Conservation (phyloP, 345 rosid species). For the Odontarrhena argentea region DNA sequence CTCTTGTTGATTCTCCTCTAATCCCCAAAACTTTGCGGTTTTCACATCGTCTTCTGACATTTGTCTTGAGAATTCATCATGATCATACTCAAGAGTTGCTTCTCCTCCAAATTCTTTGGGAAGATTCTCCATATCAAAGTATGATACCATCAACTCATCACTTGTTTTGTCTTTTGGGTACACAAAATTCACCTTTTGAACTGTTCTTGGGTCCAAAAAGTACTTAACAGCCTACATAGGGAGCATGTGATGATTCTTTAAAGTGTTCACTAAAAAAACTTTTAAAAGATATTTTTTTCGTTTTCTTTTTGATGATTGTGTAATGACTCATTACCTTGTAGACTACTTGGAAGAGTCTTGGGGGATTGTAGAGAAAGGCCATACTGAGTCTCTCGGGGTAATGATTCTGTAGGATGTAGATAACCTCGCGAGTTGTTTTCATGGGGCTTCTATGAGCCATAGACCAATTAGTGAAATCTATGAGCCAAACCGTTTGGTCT, state of each 20-base stretch:
- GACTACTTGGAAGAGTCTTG: slow-evolving; percentile 79
- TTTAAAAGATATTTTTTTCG: not conserved
- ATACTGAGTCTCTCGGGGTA: slow-evolving; percentile 91
- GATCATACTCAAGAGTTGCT: slow-evolving; percentile 70
- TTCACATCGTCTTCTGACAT: slow-evolving; percentile 82
- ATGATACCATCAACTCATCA: slow-evolving; percentile 62
- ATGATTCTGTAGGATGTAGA: slow-evolving; percentile 74
- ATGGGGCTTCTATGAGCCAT: slow-evolving; percentile 48
- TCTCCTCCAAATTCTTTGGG: slow-evolving; percentile 88
- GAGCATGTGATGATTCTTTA: not conserved
- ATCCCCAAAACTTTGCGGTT: slow-evolving; percentile 76
- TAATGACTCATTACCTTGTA: slow-evolving; percentile 57
- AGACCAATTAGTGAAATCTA: slow-evolving; percentile 92
- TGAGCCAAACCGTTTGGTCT: slow-evolving; percentile 87
- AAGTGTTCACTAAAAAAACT: not conserved
- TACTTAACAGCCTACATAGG: slow-evolving; percentile 57
- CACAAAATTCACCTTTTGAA: slow-evolving; percentile 81
- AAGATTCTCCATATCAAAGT: slow-evolving; percentile 80
- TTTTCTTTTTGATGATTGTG: not conserved
- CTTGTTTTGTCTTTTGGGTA: slow-evolving; percentile 73
- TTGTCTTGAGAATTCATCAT: slow-evolving; percentile 73
- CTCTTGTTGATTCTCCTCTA: slow-evolving; percentile 42
- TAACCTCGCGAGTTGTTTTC: slow-evolving; percentile 70
- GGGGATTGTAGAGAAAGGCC: slow-evolving; percentile 82
- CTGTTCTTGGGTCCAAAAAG: slow-evolving; percentile 74